Conservation (phyloP, 257 asterid genomes). For the Nicotiana tomentosiformis region DNA sequence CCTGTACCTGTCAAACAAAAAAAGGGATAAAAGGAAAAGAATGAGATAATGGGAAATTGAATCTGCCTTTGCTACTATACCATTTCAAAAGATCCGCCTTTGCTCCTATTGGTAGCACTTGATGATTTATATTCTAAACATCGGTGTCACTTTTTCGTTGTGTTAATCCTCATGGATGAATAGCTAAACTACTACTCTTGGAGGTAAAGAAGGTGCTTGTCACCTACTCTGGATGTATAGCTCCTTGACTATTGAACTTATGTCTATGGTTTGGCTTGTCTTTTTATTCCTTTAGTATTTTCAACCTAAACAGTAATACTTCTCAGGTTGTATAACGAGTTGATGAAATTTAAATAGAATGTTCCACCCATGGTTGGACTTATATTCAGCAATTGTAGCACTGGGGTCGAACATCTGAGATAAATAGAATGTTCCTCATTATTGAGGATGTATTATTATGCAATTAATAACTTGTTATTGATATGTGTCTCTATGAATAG, state of each 20-base stretch:
- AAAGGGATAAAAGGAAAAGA: neutral
- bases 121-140: neutral
- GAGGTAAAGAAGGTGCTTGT: neutral
- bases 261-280: neutral
- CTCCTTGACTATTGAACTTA: neutral
- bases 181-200: neutral
- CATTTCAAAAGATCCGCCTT: no score
- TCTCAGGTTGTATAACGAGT: neutral
- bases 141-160: neutral
- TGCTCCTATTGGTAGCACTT: neutral
- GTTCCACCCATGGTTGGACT: neutral
- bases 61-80: neutral
- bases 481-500: neutral
- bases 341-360: neutral
- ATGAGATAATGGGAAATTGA: neutral
- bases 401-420: neutral
- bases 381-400: neutral
- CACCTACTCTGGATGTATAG: slow-evolving; percentile 1
- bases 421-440: neutral
- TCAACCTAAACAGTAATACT: neutral
- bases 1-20: neutral
- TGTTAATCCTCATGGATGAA: neutral
- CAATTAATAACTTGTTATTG: neutral
- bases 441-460: neutral
- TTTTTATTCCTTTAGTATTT: neutral